phyloP scores from a whole-genome alignment of 2,329 filamentous ascomycete species.

The Cryphonectria carpinicola region DNA sequence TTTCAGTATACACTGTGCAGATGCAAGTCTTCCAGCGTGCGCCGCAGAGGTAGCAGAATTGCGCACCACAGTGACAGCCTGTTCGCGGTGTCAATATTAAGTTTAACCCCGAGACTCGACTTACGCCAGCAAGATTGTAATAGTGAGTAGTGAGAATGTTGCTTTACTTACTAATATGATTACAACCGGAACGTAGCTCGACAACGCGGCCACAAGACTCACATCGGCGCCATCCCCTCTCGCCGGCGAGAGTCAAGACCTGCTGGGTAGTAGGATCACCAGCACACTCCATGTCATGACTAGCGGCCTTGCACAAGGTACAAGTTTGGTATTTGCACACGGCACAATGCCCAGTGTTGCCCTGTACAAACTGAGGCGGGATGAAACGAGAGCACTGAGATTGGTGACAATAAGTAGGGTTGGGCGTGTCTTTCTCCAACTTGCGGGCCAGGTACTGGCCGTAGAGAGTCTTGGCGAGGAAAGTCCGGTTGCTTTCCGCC shows the following conservation, averaged over 20 bases:
- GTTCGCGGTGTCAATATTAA: not conserved
- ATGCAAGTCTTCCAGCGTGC: slow-evolving; percentile 43
- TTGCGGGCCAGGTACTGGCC: slow-evolving; percentile 48
- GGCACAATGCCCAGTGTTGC: slow-evolving; percentile 45
- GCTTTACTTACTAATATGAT: slow-evolving; percentile 58
- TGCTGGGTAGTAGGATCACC: slow-evolving; percentile 45
- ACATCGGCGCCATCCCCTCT: slow-evolving; percentile 58
- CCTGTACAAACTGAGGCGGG: slow-evolving; percentile 35
- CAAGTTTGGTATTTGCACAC: slow-evolving; percentile 53
- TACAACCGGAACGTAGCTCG: slow-evolving; percentile 54
- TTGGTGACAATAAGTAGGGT: slow-evolving; percentile 56
- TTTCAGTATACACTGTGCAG: not conserved
- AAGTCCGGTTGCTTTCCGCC: slow-evolving; percentile 21
- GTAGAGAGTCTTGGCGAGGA: slow-evolving; percentile 43
- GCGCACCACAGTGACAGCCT: slow-evolving; percentile 50
- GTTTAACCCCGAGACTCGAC: not conserved
- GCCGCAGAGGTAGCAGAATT: slow-evolving; percentile 58
- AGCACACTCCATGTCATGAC: slow-evolving; percentile 54
- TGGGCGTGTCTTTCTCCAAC: slow-evolving; percentile 50
- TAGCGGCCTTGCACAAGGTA: slow-evolving; percentile 50
- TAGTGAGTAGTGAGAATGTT: slow-evolving; percentile 6
- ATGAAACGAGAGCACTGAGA: slow-evolving; percentile 53
- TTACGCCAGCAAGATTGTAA: not conserved
- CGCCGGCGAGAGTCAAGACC: slow-evolving; percentile 44
- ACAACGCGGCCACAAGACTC: slow-evolving; percentile 49